Percentiles rank a stretch among this genome's conserved stretches.
These are phyloP conservation scores for Catunica adiposa DNA, from an alignment of 2,329 filamentous ascomycete species.

Conservation along the genomic window DNA sequence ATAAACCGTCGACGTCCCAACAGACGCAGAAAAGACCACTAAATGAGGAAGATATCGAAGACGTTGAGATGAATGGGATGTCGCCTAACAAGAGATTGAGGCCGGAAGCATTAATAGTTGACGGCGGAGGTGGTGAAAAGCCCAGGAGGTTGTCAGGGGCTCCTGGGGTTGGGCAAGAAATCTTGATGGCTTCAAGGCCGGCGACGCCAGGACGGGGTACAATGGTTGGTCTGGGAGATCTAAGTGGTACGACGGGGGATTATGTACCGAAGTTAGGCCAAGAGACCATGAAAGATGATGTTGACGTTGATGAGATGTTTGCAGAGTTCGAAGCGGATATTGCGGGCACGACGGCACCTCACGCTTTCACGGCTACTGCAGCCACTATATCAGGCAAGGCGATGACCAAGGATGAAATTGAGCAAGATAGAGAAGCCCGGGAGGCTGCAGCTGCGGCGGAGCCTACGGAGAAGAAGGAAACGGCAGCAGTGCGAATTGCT, in stretches of 20 bases:
- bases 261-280: neutral
- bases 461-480: conserved; percentile 34
- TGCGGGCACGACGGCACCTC: conserved; percentile 28
- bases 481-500: conserved; percentile 35
- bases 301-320: conserved; percentile 54
- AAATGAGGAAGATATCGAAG: neutral
- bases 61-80: neutral
- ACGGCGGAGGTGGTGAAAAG: neutral
- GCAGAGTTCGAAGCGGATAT: conserved; percentile 77
- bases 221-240: neutral
- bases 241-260: neutral
- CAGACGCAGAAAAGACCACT: conserved; percentile 21
- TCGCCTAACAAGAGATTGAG: conserved; percentile 1
- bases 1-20: conserved; percentile 16
- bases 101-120: neutral
- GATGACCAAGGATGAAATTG: conserved; percentile 46
- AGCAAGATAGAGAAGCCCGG: conserved; percentile 27
- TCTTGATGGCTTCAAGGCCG: conserved; percentile 46
- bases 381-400: conserved; percentile 52
- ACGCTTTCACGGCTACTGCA: conserved; percentile 27
- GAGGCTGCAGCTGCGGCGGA: conserved; percentile 29
- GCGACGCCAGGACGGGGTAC: conserved; percentile 33
- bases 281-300: conserved; percentile 8
- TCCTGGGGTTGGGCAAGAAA: conserved; percentile 37
- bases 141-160: neutral